Conservation (phyloP, 1,284 basidiomycete species). For the Apiotrichum siamense region DNA sequence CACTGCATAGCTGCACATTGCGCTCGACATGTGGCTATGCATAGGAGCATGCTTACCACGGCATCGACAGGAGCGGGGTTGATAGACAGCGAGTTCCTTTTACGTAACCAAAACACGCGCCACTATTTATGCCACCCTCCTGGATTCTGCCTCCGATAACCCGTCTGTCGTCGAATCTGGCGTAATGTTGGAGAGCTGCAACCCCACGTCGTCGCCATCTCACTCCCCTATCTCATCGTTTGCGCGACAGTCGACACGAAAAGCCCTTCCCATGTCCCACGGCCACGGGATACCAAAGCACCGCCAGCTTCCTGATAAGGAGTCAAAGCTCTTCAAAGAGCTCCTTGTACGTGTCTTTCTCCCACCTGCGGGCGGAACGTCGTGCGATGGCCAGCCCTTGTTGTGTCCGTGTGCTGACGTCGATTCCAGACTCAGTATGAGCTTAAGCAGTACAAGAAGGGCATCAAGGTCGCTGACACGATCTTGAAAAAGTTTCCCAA, state of each 20-base stretch:
- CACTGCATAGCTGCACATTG: too few relatives aligned
- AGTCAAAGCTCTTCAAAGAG: conserved; percentile 79
- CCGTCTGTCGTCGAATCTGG: too few relatives aligned
- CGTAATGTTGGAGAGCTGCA: background rate
- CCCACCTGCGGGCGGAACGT: too few relatives aligned
- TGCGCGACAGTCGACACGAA: background rate
- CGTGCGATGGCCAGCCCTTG: too few relatives aligned
- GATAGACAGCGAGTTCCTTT: too few relatives aligned
- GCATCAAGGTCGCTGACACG: conserved; percentile 82
- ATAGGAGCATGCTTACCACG: too few relatives aligned
- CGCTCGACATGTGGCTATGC: too few relatives aligned
- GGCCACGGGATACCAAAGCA: conserved; percentile 35
- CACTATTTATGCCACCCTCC: too few relatives aligned
- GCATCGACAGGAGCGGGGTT: too few relatives aligned
- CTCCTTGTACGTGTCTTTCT: conserved; percentile 64
- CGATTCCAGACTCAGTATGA: conserved; percentile 66
- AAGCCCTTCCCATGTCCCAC: conserved; percentile 11
- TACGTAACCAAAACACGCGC: too few relatives aligned
- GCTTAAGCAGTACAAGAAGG: conserved; percentile 81
- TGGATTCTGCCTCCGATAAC: too few relatives aligned
- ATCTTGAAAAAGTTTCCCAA: conserved; percentile 94
- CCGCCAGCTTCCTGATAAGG: conserved; percentile 65
- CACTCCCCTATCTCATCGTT: background rate
- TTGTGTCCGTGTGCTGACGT: background rate
- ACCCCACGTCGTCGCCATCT: background rate